Evolutionary conservation across 2,329 filamentous ascomycete genomes (phyloP).

Genomic region (Monosporascus sp.): DNA sequence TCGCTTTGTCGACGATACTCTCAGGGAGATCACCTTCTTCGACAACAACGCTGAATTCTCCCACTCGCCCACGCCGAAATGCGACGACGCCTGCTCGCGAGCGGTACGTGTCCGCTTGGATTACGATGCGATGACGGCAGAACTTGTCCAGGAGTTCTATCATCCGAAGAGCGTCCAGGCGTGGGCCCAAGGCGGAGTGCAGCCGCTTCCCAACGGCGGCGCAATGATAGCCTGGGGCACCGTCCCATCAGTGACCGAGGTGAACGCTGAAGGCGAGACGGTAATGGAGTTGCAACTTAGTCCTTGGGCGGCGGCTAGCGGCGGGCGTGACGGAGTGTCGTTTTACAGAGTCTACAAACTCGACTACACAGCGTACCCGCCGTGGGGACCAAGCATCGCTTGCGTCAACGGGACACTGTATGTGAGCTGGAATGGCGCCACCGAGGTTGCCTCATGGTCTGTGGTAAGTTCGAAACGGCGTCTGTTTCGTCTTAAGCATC

Average conservation of each 20-base stretch:
- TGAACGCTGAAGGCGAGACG: conserved; percentile 37
- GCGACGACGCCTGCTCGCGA: conserved; percentile 23
- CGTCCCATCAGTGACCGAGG: conserved; percentile 38
- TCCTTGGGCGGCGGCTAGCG: conserved; percentile 31
- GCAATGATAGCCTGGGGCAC: conserved; percentile 52
- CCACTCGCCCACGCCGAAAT: conserved; percentile 10
- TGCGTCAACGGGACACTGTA: conserved; percentile 20
- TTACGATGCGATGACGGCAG: conserved; percentile 34
- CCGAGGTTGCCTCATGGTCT: conserved; percentile 26
- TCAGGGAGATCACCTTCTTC: conserved; percentile 25
- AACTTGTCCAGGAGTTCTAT: conserved; percentile 36
- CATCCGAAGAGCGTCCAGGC: conserved; percentile 26
- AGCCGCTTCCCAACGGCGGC: conserved; percentile 46
- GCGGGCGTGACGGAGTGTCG: conserved; percentile 25
- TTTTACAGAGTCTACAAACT: conserved; percentile 49
- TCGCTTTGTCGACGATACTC: conserved; percentile 22
- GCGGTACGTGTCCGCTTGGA: conserved; percentile 40
- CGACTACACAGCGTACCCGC: conserved; percentile 38
- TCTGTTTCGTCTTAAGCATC: background rate
- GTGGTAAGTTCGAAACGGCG: conserved; percentile 5
- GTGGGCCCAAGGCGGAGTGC: conserved; percentile 36
- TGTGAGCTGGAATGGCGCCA: conserved; percentile 39
- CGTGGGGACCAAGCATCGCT: conserved; percentile 15
- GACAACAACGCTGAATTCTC: conserved; percentile 26
- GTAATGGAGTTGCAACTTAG: conserved; percentile 38